Percentiles rank a stretch among this genome's conserved stretches.
Conservation (phyloP, 1,139 yeast genomes). For the Spathaspora sp. region DNA sequence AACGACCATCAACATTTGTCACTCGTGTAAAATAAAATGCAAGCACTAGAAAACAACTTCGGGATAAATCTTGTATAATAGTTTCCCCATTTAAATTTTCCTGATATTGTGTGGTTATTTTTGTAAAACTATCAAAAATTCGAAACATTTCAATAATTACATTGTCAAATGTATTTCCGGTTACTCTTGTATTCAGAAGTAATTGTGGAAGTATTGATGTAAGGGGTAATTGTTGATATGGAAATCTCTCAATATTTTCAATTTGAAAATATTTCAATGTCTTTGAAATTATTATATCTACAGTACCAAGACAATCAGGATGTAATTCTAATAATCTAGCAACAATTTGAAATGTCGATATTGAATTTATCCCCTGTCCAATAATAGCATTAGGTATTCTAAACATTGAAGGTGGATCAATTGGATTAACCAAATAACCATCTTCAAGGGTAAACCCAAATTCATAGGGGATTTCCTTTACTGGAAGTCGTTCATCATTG, state of each 20-base stretch:
- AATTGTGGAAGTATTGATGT: not conserved
- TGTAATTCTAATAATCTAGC: slow-evolving; percentile 11
- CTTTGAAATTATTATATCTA: slow-evolving; percentile 5
- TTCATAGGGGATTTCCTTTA: slow-evolving; percentile 5
- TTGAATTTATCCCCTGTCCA: slow-evolving; percentile 16
- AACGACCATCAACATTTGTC: slow-evolving; percentile 7
- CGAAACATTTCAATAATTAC: slow-evolving; percentile 10
- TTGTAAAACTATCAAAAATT: slow-evolving; percentile 8
- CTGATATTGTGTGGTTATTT: slow-evolving; percentile 3
- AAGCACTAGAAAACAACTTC: slow-evolving; percentile 4
- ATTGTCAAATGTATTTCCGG: not conserved
- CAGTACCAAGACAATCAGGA: not conserved
- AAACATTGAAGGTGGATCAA: not conserved
- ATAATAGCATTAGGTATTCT: not conserved
- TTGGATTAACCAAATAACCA: not conserved
- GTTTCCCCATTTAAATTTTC: slow-evolving; percentile 3
- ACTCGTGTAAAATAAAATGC: slow-evolving; percentile 4
- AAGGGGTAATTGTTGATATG: slow-evolving; percentile 1
- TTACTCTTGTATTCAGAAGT: not conserved
- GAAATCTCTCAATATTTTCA: not conserved
- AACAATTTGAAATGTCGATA: slow-evolving; percentile 14
- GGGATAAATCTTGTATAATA: slow-evolving; percentile 6
- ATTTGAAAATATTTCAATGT: slow-evolving; percentile 3
- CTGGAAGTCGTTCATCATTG: slow-evolving; percentile 10
- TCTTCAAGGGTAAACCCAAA: not conserved